These are phyloP conservation scores for Atkinsonella texensis DNA, from an alignment of 2,329 filamentous ascomycete genomes.

Conservation along the genomic window DNA sequence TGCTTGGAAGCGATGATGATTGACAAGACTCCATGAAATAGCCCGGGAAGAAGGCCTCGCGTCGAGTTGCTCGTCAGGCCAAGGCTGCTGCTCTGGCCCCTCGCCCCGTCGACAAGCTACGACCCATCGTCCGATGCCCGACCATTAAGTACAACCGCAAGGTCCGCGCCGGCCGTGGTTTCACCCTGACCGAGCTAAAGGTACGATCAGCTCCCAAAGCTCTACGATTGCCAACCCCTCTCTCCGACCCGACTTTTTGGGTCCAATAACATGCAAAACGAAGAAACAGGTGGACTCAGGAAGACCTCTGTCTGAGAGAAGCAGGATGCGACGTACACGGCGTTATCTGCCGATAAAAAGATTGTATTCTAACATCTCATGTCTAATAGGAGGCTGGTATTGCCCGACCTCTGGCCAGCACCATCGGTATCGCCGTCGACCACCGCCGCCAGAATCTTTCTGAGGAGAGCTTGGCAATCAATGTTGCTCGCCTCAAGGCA, in stretches of 20 bases:
- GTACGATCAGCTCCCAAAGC: constrained; percentile 36
- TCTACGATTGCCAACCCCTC: background rate
- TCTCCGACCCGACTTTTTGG: background rate
- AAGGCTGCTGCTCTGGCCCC: constrained; percentile 95
- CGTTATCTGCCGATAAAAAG: background rate
- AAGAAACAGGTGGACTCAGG: background rate
- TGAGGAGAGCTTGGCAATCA: constrained; percentile 86
- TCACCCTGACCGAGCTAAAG: constrained; percentile 97
- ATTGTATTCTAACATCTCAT: constrained; percentile 20
- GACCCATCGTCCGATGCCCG: constrained; percentile 94
- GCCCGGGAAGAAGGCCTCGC: constrained; percentile 92
- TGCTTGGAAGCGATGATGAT: background rate
- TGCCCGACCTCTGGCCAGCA: constrained; percentile 83
- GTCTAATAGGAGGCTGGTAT: constrained; percentile 74
- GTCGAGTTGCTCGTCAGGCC: constrained; percentile 79
- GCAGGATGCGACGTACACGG: background rate
- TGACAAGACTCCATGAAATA: constrained; percentile 25
- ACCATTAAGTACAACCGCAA: constrained; percentile 99
- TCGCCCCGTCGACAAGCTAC: constrained; percentile 92
- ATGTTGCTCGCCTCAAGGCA: constrained; percentile 95
- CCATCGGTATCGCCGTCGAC: constrained; percentile 96
- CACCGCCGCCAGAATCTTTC: constrained; percentile 93
- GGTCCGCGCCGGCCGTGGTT: constrained; percentile 91
- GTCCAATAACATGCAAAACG: background rate
- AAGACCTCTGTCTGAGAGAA: background rate